These are phyloP conservation scores for Podosphaera leucotricha DNA, from an alignment of 2,329 filamentous ascomycete species.

Conservation along the genomic window DNA sequence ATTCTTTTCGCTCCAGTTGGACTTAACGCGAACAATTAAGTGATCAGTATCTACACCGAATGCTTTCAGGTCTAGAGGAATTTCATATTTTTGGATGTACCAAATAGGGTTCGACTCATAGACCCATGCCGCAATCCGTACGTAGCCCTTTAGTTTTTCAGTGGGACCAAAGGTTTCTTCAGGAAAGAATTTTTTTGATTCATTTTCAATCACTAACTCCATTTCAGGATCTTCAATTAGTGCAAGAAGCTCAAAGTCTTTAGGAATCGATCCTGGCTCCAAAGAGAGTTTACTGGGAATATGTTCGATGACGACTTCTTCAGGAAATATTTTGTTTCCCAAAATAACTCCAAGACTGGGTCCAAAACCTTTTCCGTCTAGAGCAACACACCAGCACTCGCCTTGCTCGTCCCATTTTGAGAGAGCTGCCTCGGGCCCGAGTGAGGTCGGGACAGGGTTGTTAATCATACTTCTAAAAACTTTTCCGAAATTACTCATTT, in stretches of 20 bases:
- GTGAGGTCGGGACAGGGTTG: slow-evolving; percentile 9
- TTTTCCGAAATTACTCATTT: slow-evolving; percentile 9
- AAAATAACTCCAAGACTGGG: slow-evolving; percentile 43
- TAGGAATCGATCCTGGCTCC: slow-evolving; percentile 37
- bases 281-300: slow-evolving; percentile 37
- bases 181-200: slow-evolving; percentile 17
- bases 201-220: slow-evolving; percentile 17
- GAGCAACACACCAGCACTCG: slow-evolving; percentile 64
- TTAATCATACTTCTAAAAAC: slow-evolving; percentile 9
- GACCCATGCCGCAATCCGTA: slow-evolving; percentile 32
- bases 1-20: slow-evolving; percentile 29
- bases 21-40: slow-evolving; percentile 29
- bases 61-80: slow-evolving; percentile 25
- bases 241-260: slow-evolving; percentile 46
- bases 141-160: slow-evolving; percentile 19
- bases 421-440: slow-evolving; percentile 32
- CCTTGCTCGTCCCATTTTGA: slow-evolving; percentile 51
- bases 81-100: slow-evolving; percentile 26
- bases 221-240: slow-evolving; percentile 24
- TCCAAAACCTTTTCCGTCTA: slow-evolving; percentile 22
- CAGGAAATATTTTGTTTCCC: slow-evolving; percentile 33
- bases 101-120: slow-evolving; percentile 22
- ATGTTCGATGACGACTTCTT: slow-evolving; percentile 51
- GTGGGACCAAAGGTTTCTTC: slow-evolving; percentile 10
- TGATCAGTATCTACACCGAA: slow-evolving; percentile 25